Base-by-base conservation (phyloP, 495 filamentous ascomycete species). In the Chaetomium cochliodes region DNA sequence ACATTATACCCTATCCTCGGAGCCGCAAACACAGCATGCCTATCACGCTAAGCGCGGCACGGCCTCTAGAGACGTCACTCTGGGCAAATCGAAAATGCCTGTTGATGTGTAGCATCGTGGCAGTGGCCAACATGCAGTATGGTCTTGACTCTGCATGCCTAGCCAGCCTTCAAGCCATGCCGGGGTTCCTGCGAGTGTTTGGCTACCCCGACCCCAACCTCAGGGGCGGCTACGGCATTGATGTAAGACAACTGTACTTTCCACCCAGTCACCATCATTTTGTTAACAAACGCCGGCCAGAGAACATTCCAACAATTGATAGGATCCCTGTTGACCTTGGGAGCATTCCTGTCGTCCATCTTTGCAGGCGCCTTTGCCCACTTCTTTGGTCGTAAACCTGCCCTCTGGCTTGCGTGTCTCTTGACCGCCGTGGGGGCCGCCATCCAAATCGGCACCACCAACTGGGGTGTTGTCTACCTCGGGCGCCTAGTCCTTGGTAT, bases 111-210 rank as follows among this genome's bases (percentile, higher is more conserved):
- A 69, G 67, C 60, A 69, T 70, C 52, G 75, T 79, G 44, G 73
- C 76, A 16, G 70, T 77, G 47, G 76, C 76, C 23, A 79, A 77
- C 64, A 75, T 70, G 67, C 85, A 87, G 69, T 87, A 87, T 75
- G 84, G 85, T 5, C 70, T 86, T 42, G 85, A 87, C 66, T 86
- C 84, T 60, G 81, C 81, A 16, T 72, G 83, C 41, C 81, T 87
- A 52, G 84, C 81, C 20, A 82, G 83, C 63, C 74, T 87, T 11
- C 84, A 87, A 65, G 85, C 84, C 42, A 87, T 87, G 85, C 68
- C 81, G 13, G 84, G 84, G 1, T 87, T 86, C 66, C 73, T 86
- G 33, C 67, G 80, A 66, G 79, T 81, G 60, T 72, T 73, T 59
- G 70, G 70, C 12, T 63, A 70, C 44, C 52, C 57, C 1, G 65